Percentiles rank a stretch among this genome's conserved stretches.
Evolutionary conservation across 495 filamentous ascomycete species (phyloP).

Genomic region (Tetracladium marchalianum): DNA sequence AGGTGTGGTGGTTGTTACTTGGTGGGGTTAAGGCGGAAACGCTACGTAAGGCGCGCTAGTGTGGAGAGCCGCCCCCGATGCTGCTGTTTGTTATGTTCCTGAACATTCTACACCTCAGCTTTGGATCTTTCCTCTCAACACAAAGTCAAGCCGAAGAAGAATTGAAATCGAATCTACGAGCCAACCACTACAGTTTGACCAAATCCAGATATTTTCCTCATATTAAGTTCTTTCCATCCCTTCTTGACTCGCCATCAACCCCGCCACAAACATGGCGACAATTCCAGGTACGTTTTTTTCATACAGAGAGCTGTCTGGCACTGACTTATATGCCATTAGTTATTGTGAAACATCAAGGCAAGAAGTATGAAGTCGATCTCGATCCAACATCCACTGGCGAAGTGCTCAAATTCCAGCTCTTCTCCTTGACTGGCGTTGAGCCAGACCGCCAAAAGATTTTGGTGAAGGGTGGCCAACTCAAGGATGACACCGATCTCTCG

Average conservation of each 20-base stretch:
- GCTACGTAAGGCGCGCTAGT: slow-evolving; percentile 13
- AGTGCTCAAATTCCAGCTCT: slow-evolving; percentile 90
- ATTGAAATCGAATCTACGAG: no score
- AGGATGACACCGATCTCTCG: slow-evolving; percentile 84
- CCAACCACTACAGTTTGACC: no score
- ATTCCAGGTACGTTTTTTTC: slow-evolving; percentile 44
- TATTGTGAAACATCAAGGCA: slow-evolving; percentile 88
- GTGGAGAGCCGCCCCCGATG: not conserved
- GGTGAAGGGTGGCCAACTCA: slow-evolving; percentile 86
- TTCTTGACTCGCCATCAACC: not conserved
- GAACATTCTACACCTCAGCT: not conserved
- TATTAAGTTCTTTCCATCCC: not conserved
- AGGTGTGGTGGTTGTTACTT: slow-evolving; percentile 11
- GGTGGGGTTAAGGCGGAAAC: slow-evolving; percentile 9
- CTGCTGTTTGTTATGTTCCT: not conserved
- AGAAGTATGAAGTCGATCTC: slow-evolving; percentile 86
- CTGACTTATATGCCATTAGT: slow-evolving; percentile 39
- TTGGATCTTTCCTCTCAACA: not conserved
- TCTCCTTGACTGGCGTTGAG: slow-evolving; percentile 89
- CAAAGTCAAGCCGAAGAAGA: no score
- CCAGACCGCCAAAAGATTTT: slow-evolving; percentile 94
- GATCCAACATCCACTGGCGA: slow-evolving; percentile 79
- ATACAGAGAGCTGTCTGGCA: not conserved
- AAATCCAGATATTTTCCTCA: no score
- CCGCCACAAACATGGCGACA: slow-evolving; percentile 40